phyloP scores from a whole-genome alignment of 2,329 filamentous ascomycete species.

The Stagonosporopsis cucurbitacearum region DNA sequence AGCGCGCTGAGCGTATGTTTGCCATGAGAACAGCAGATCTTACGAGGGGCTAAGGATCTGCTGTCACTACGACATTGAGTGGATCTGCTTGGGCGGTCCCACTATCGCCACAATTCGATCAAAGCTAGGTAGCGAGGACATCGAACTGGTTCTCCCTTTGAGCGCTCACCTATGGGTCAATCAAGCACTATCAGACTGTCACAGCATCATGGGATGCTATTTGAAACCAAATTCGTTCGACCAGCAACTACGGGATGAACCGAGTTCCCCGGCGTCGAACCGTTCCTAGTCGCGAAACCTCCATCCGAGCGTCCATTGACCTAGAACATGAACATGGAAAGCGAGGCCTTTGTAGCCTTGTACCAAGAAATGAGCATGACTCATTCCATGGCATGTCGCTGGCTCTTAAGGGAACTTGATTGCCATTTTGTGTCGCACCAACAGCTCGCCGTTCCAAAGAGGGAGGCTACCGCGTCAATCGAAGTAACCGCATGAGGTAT shows the following conservation, averaged over 20 bases:
- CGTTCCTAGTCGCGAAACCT: neutral
- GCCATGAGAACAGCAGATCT: too few species aligned
- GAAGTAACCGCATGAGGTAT: neutral
- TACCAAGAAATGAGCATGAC: neutral
- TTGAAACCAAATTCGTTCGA: neutral
- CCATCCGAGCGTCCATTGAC: neutral
- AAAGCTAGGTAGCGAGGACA: too few species aligned
- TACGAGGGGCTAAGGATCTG: too few species aligned
- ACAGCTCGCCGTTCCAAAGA: neutral
- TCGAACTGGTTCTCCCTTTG: too few species aligned
- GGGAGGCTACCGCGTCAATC: neutral
- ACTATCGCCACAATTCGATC: too few species aligned
- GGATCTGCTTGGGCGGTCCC: too few species aligned
- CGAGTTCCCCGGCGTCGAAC: neutral
- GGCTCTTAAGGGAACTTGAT: neutral
- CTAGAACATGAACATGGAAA: neutral
- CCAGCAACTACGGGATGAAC: neutral
- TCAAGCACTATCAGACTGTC: neutral
- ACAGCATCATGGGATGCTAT: neutral
- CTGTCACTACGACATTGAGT: too few species aligned
- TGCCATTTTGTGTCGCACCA: neutral
- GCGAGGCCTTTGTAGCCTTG: neutral
- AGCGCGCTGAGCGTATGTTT: too few species aligned
- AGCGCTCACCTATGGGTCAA: neutral
- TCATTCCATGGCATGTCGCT: neutral